Conservation (phyloP, 163 green algal species). For the Volvox carteri region DNA sequence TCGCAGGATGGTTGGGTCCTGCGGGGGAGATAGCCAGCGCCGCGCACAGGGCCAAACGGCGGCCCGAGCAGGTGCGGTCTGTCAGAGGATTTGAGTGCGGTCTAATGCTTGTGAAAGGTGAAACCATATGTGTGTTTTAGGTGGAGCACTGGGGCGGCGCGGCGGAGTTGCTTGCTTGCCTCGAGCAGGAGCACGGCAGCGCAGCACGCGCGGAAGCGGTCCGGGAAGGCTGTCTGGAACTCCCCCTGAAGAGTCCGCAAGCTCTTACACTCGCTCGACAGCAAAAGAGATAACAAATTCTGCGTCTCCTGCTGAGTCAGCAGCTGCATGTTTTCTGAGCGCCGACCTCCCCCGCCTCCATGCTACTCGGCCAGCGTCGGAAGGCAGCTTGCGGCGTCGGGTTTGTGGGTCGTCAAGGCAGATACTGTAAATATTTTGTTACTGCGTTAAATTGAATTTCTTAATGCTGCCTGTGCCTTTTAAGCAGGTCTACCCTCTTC, state of each 20-base stretch:
- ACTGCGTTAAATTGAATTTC: background rate
- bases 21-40: background rate
- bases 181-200: slow-evolving; percentile 55
- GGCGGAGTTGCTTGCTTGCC: slow-evolving; percentile 6
- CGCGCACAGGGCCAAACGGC: background rate
- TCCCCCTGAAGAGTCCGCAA: slow-evolving; percentile 11
- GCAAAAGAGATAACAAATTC: slow-evolving; percentile 17
- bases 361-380: slow-evolving; percentile 10
- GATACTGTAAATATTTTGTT: background rate
- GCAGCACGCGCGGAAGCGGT: slow-evolving; percentile 53
- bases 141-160: background rate
- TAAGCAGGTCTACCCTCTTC: background rate
- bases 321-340: slow-evolving; percentile 35
- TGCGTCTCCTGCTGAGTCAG: slow-evolving; percentile 40
- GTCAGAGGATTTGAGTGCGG: too few species aligned
- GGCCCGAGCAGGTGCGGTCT: too few species aligned
- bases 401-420: slow-evolving; percentile 16
- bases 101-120: too few species aligned
- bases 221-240: slow-evolving; percentile 52
- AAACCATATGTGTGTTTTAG: background rate
- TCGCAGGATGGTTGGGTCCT: slow-evolving; percentile 54
- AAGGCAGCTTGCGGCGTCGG: slow-evolving; percentile 1
- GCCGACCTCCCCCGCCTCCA: slow-evolving; percentile 19
- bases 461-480: background rate
- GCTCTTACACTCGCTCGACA: slow-evolving; percentile 25